Percentiles rank a stretch among this genome's conserved stretches.
Conservation (phyloP, 2,329 filamentous ascomycete species). For the Penicillium freii region DNA sequence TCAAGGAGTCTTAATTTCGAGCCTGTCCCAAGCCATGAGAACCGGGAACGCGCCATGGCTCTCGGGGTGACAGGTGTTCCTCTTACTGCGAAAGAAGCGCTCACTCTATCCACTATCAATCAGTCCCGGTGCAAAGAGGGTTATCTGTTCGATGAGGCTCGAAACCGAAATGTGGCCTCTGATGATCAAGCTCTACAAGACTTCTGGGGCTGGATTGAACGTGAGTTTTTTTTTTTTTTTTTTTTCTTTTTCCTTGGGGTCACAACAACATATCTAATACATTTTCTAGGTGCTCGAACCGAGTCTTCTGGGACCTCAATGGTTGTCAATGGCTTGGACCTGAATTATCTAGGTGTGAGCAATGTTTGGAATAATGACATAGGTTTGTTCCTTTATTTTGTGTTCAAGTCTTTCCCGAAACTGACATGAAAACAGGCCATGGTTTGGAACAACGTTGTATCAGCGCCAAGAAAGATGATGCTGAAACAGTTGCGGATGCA, state of each 20-base stretch:
- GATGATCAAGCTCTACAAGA: constrained; percentile 58
- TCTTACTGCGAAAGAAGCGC: constrained; percentile 40
- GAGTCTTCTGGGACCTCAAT: constrained; percentile 51
- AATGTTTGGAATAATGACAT: constrained; percentile 59
- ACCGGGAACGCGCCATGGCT: constrained; percentile 36
- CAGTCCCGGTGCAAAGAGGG: constrained; percentile 55
- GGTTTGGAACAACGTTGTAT: constrained; percentile 35
- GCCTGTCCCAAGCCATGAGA: constrained; percentile 41
- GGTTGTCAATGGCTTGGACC: constrained; percentile 55
- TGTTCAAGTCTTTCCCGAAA: neutral
- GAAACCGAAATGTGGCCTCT: constrained; percentile 55
- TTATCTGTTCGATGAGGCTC: constrained; percentile 52
- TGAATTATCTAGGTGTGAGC: constrained; percentile 61
- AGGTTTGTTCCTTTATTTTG: constrained; percentile 34
- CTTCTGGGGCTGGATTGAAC: constrained; percentile 59
- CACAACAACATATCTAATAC: constrained; percentile 9
- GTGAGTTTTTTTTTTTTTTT: constrained; percentile 33
- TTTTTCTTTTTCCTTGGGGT: no score
- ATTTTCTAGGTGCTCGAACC: constrained; percentile 35
- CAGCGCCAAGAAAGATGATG: constrained; percentile 24
- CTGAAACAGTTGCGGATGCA: constrained; percentile 35
- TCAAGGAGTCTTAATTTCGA: constrained; percentile 11
- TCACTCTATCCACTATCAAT: constrained; percentile 43
- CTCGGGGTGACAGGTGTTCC: constrained; percentile 27
- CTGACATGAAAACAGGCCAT: constrained; percentile 28